Conservation (phyloP, 2,329 filamentous ascomycete genomes). For the Fusarium bulbicola region DNA sequence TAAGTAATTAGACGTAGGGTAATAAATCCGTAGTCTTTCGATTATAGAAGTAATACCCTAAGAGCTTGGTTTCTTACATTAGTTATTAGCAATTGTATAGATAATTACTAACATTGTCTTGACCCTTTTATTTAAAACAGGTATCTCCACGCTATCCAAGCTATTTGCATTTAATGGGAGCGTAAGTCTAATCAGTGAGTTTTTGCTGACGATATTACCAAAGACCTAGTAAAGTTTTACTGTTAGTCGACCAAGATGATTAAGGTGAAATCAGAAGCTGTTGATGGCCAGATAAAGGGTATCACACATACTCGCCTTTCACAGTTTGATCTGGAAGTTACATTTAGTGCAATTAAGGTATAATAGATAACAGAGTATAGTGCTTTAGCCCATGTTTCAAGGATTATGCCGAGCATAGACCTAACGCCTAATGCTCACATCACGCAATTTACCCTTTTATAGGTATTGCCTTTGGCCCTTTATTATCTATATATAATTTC, state of each 20-base stretch:
- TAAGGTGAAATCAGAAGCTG: not conserved
- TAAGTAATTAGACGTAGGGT: rapidly evolving
- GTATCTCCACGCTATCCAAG: rapidly evolving
- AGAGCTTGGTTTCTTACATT: not conserved
- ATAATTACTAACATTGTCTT: not conserved
- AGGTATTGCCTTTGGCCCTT: too few species aligned
- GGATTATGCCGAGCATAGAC: not conserved
- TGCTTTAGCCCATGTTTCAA: not conserved
- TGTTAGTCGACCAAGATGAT: rapidly evolving
- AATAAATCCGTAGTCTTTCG: rapidly evolving
- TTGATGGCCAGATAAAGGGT: rapidly evolving
- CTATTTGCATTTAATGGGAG: not conserved
- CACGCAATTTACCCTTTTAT: too few species aligned
- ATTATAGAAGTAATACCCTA: rapidly evolving
- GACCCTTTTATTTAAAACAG: rapidly evolving
- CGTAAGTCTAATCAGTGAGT: rapidly evolving
- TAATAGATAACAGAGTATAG: not conserved
- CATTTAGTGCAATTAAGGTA: too few species aligned
- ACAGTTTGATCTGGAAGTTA: rapidly evolving
- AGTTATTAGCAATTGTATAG: rapidly evolving
- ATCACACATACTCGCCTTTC: rapidly evolving
- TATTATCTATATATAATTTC: too few species aligned
- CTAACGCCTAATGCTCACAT: rapidly evolving
- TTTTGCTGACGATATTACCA: not conserved
- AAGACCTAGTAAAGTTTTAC: rapidly evolving